Conservation (phyloP, 2,329 filamentous ascomycete species). For the Claviceps africana region DNA sequence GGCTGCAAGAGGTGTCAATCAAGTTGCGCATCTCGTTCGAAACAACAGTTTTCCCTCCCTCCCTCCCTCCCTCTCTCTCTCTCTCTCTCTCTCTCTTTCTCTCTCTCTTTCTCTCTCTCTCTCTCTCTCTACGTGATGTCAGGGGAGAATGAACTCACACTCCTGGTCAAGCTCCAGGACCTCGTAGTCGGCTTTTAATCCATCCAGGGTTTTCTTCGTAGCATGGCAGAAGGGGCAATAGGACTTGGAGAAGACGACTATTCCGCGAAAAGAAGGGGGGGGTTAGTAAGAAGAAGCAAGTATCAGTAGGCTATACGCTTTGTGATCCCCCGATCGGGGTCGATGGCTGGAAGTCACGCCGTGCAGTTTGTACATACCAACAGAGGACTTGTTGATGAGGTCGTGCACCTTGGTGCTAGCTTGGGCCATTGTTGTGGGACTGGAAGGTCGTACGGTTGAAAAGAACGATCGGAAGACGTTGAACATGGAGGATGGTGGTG, state of each 20-base stretch:
- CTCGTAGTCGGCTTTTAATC: conserved; percentile 57
- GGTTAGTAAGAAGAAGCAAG: neutral
- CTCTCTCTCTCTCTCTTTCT: no score
- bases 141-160: conserved; percentile 32
- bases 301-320: neutral
- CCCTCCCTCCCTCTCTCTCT: no score
- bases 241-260: conserved; percentile 91
- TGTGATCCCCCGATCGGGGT: neutral
- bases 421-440: conserved; percentile 62
- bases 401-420: conserved; percentile 70
- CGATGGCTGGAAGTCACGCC: neutral
- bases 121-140: neutral
- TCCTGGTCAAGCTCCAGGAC: conserved; percentile 67
- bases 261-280: neutral
- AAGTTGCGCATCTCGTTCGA: no score
- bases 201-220: conserved; percentile 61
- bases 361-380: conserved; percentile 41
- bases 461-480: conserved; percentile 65
- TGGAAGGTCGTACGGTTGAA: conserved; percentile 27
- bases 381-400: conserved; percentile 79
- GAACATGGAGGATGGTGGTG: conserved; percentile 22
- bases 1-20: conserved; percentile 31
- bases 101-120: no score
- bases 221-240: conserved; percentile 88
- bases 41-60: no score